Evolutionary conservation across 2,329 filamentous ascomycete genomes (phyloP).

Genomic region (Cryphonectria parasitica): DNA sequence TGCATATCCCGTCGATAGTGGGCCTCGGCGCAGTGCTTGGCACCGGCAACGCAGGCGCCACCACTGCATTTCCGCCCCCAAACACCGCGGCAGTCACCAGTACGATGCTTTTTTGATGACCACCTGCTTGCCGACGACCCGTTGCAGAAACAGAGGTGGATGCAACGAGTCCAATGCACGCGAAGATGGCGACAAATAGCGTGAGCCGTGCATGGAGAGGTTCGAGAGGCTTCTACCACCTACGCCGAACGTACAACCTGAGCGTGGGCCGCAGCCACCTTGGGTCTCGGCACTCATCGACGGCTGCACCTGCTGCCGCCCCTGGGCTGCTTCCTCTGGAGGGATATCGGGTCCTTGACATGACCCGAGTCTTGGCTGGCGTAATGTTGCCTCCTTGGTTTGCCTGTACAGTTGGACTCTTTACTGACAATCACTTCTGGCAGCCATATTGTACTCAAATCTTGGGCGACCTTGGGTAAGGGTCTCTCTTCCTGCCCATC

Average conservation of each 20-base stretch:
- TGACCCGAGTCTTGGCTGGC: slow-evolving; percentile 94
- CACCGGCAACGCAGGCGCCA: not conserved
- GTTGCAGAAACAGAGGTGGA: not conserved
- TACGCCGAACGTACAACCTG: slow-evolving; percentile 3
- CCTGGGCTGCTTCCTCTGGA: slow-evolving; percentile 65
- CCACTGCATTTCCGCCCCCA: not conserved
- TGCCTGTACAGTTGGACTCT: not conserved
- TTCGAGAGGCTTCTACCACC: not conserved
- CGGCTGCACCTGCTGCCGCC: slow-evolving; percentile 15
- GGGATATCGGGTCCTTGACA: slow-evolving; percentile 88
- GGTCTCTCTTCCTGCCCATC: not conserved
- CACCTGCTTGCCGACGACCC: not conserved
- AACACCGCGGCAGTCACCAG: not conserved
- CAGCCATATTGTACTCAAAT: slow-evolving; percentile 98
- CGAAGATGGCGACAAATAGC: slow-evolving; percentile 18
- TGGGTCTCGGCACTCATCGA: slow-evolving; percentile 14
- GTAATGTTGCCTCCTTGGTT: slow-evolving; percentile 56
- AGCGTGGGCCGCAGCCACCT: not conserved
- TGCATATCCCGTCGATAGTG: not conserved
- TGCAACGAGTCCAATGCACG: not conserved
- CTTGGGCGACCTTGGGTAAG: slow-evolving; percentile 90
- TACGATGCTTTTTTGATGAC: not conserved
- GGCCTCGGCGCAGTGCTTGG: not conserved
- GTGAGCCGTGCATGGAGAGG: slow-evolving; percentile 3
- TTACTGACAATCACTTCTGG: not conserved